Evolutionary conservation across 495 filamentous ascomycete species (phyloP), one percentile per base, ranked within the genome.

Genomic region (Trichocladium uniseriatum): DNA sequence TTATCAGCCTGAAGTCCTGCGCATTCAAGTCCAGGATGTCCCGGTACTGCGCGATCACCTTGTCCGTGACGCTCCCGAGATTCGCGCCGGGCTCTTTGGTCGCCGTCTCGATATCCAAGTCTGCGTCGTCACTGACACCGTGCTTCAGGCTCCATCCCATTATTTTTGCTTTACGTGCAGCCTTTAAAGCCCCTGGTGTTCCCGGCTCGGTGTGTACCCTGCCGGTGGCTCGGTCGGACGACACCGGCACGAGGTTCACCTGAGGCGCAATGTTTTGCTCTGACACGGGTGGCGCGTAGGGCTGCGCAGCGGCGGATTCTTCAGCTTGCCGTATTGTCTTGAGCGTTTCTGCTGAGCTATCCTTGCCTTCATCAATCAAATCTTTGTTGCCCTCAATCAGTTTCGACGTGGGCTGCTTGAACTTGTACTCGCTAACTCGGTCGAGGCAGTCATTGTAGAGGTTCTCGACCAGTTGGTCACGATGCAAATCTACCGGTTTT

Each of bases 401-500:
- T 49, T 81, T 78, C 8, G 74, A 73, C 6, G 81, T 70, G 18
- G 79, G 69, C 14, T 77, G 70, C 62, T 86, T 85, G 57, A 87
- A 85, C 50, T 94, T 89, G 62, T 89, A 97, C 35, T 81, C 78
- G 53, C 89, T 91, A 20, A 90, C 87, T 38, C 91, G 79, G 54
- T 97, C 92, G 9, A 96, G 77, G 18, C 94, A 82, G 63, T 97
- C 88, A 53, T 95, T 95, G 71, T 89, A 96, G 0, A 99, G 76
- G 39, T 83, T 86, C 59, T 96, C 87, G 19, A 88, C 87, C 61
- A 87, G 79, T 37, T 76, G 75, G 67, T 99, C 92, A 49, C 82
- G 81, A n/a, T 76, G 69, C 48, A 84, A 78, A 54, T 95, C 78
- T 15, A 96, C 88, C 0, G 85, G 71, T 31, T 78, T 78, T 27